phyloP scores from a whole-genome alignment of 2,329 filamentous ascomycete species.

The Colletotrichum acutatum region DNA sequence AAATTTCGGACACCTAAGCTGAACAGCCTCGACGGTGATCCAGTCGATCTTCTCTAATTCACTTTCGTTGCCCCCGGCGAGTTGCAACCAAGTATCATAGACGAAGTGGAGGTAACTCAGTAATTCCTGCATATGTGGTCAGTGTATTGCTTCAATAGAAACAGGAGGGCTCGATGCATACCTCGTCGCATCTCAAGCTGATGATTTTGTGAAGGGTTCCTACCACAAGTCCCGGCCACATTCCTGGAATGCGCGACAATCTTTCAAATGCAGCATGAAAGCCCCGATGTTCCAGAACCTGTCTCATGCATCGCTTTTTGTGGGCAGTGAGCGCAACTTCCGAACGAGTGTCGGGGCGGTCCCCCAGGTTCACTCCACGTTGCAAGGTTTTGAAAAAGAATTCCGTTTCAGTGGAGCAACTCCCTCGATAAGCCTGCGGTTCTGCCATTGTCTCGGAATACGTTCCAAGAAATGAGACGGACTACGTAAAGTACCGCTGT shows the following conservation, averaged over 20 bases:
- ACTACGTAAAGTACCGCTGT: too few species aligned
- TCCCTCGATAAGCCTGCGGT: background rate
- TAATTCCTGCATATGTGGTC: background rate
- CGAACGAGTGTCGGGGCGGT: background rate
- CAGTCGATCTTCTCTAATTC: background rate
- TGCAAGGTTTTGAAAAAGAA: background rate
- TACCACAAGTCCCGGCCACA: background rate
- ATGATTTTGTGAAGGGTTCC: background rate
- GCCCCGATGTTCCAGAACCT: background rate
- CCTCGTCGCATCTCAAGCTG: background rate
- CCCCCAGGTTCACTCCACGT: background rate
- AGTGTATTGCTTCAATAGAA: background rate
- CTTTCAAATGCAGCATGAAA: background rate
- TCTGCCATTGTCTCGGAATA: background rate
- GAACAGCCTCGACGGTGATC: background rate
- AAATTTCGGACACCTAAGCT: too few species aligned
- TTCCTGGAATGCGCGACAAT: background rate
- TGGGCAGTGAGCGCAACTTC: background rate
- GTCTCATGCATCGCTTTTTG: background rate
- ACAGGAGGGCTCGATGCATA: background rate
- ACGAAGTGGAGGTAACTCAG: background rate
- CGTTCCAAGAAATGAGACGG: too few species aligned
- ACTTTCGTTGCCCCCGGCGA: background rate
- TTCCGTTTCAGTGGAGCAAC: background rate
- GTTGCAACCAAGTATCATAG: background rate